phyloP scores from a whole-genome alignment of 108 stramenopile species.

The Skeletonema costatum region DNA sequence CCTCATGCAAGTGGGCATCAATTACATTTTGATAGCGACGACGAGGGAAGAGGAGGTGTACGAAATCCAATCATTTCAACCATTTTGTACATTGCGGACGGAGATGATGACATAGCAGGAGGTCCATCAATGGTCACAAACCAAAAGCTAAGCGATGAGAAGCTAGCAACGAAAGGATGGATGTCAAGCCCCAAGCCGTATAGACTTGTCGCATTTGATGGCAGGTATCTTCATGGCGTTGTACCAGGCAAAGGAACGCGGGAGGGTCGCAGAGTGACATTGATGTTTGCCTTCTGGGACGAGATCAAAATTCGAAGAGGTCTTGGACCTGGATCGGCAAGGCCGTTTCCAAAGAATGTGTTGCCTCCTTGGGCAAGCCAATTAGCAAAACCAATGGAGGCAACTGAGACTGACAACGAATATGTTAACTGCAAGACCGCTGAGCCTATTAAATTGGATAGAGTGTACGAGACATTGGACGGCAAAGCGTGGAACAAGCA shows the following conservation, averaged over 20 bases:
- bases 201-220: conserved; percentile 83
- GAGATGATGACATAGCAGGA: conserved; percentile 38
- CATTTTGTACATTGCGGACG: conserved; percentile 63
- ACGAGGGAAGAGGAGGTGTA: conserved; percentile 79
- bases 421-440: conserved; percentile 15
- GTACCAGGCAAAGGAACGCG: conserved; percentile 80
- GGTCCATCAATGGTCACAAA: conserved; percentile 86
- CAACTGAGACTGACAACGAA: neutral
- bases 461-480: conserved; percentile 74
- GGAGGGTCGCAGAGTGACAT: conserved; percentile 69
- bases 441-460: conserved; percentile 45
- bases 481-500: conserved; percentile 55
- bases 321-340: conserved; percentile 57
- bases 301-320: conserved; percentile 59
- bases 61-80: conserved; percentile 82
- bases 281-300: conserved; percentile 94
- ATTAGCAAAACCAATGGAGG: conserved; percentile 20
- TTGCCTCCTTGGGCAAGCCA: conserved; percentile 18
- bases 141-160: conserved; percentile 50
- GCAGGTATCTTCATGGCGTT: conserved; percentile 86
- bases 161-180: conserved; percentile 78
- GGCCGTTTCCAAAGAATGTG: conserved; percentile 57
- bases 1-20: conserved; percentile 91
- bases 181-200: conserved; percentile 56
- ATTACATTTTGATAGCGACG: conserved; percentile 91